phyloP scores from a whole-genome alignment of 345 rosid genomes.

The Lagerstroemia speciosa region DNA sequence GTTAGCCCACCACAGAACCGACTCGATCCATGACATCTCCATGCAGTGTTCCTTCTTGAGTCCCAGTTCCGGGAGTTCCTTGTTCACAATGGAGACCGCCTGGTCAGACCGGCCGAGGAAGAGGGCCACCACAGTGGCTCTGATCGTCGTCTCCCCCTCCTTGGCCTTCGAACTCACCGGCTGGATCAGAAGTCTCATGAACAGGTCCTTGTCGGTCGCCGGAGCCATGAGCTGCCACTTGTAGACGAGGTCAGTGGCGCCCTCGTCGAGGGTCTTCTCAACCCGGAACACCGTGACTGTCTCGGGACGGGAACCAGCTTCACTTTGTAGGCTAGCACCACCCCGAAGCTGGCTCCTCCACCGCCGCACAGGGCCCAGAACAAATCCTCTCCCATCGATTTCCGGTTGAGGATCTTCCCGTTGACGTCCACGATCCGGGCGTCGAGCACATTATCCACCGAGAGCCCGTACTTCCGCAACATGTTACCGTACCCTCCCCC shows the following conservation, averaged over 20 bases:
- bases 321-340: constrained; percentile 15
- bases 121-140: constrained; percentile 13
- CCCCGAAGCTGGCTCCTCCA: constrained; percentile 27
- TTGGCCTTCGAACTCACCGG: background rate
- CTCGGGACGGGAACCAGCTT: constrained; percentile 20
- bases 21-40: constrained; percentile 36
- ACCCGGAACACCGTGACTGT: constrained; percentile 21
- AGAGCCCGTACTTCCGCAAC: constrained; percentile 23
- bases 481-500: constrained; percentile 16
- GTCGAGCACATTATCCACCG: constrained; percentile 22
- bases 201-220: constrained; percentile 11
- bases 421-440: constrained; percentile 18
- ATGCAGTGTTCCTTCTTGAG: constrained; percentile 21
- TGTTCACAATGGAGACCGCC: constrained; percentile 15
- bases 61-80: constrained; percentile 25
- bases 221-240: constrained; percentile 12
- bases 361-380: constrained; percentile 27
- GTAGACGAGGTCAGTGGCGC: constrained; percentile 15
- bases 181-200: constrained; percentile 12
- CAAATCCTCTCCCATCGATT: constrained; percentile 19
- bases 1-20: constrained; percentile 16
- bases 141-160: constrained; percentile 10
- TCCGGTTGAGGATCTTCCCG: constrained; percentile 15
- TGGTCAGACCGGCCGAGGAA: constrained; percentile 22
- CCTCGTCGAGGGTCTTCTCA: constrained; percentile 11